Percentiles rank a stretch among this genome's conserved stretches.
Evolutionary conservation across 192 early-diverging fungal species (phyloP).

Genomic region (Coemansia sp.): DNA sequence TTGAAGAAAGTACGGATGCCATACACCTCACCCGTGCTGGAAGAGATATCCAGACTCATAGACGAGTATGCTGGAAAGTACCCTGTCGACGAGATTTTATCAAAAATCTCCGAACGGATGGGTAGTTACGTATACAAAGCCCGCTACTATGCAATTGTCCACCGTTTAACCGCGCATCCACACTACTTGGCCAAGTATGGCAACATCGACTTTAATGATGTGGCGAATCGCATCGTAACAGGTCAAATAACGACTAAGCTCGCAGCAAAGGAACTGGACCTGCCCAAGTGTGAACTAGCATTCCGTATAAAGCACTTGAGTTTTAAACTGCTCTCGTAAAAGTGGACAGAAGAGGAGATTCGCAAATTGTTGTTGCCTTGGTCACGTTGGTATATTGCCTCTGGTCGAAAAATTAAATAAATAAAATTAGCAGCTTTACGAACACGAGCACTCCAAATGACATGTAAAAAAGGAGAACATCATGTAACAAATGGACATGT

Average conservation of each 20-base stretch:
- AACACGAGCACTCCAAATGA: no score
- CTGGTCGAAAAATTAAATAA: no score
- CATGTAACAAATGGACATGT: no score
- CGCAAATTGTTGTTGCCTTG: background rate
- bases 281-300: background rate
- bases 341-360: background rate
- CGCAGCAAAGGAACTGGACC: background rate
- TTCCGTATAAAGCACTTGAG: background rate
- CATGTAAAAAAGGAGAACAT: no score
- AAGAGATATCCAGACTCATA: background rate
- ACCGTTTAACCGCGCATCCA: background rate
- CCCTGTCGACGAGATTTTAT: background rate
- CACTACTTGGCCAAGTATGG: background rate
- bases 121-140: background rate
- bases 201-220: background rate
- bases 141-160: background rate
- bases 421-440: no score
- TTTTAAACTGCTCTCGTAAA: background rate
- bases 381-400: no score
- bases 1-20: background rate
- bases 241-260: background rate
- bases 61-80: background rate
- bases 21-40: background rate
- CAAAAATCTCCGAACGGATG: background rate
- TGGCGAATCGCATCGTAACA: background rate